Evolutionary conservation across 139 green algal species (phyloP).

Genomic region (Volvox africanus): DNA sequence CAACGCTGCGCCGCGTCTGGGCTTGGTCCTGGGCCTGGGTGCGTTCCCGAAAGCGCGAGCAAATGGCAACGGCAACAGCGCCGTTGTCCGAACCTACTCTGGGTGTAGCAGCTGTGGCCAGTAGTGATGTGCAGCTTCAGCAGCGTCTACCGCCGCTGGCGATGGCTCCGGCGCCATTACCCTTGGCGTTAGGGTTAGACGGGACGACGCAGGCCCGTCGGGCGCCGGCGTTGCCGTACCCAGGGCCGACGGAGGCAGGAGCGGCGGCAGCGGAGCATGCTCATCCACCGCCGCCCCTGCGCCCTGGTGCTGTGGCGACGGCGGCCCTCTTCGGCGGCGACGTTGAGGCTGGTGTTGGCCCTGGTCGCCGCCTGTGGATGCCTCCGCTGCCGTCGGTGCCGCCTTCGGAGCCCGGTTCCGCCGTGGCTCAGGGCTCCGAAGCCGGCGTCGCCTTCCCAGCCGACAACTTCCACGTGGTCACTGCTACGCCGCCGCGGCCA

Average conservation of each 20-base stretch:
- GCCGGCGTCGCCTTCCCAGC: not conserved
- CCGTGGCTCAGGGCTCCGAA: not conserved
- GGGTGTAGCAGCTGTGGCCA: too few species aligned
- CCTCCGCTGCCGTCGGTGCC: slow-evolving; percentile 4
- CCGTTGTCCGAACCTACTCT: too few species aligned
- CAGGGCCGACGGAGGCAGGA: not conserved
- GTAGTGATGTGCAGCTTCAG: not conserved
- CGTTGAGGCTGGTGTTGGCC: not conserved
- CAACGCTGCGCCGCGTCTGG: not conserved
- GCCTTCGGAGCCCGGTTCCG: not conserved
- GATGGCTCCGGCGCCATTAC: not conserved
- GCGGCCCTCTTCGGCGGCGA: not conserved
- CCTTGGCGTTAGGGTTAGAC: not conserved
- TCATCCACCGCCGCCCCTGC: not conserved
- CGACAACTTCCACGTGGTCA: not conserved
- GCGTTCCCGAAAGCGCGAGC: not conserved
- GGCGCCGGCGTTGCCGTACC: not conserved
- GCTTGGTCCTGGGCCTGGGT: not conserved
- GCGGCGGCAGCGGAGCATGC: not conserved
- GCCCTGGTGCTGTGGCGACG: not conserved
- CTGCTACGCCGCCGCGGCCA: not conserved
- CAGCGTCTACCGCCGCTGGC: not conserved
- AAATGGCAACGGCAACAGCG: not conserved
- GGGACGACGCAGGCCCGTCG: not conserved
- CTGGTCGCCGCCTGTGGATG: not conserved